phyloP scores from a whole-genome alignment of 805 yeast species.

The Yueomyces sp. region DNA sequence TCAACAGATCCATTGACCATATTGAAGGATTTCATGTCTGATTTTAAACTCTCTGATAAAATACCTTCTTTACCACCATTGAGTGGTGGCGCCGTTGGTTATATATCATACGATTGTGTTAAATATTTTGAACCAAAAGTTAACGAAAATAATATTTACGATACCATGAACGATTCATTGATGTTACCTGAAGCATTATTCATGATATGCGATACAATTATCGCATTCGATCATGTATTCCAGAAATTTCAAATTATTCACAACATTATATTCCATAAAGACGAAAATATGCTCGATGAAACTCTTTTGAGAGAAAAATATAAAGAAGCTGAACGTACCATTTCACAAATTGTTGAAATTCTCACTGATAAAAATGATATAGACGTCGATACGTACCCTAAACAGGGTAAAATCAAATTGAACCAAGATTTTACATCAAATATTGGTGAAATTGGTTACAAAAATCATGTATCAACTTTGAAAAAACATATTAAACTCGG shows the following conservation, averaged over 20 bases:
- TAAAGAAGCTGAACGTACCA: conserved; percentile 40
- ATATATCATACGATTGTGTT: conserved; percentile 91
- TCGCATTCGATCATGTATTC: conserved; percentile 89
- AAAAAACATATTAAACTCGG: conserved; percentile 79
- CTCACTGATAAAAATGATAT: conserved; percentile 34
- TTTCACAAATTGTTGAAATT: conserved; percentile 38
- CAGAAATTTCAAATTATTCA: conserved; percentile 85
- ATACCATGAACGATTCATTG: conserved; percentile 57
- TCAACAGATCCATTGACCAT: conserved; percentile 70
- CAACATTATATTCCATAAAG: conserved; percentile 36
- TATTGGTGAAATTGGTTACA: conserved; percentile 90
- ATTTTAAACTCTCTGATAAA: conserved; percentile 49
- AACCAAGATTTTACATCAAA: conserved; percentile 70
- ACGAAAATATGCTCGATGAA: conserved; percentile 17
- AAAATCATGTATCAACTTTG: conserved; percentile 58
- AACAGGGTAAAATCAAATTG: conserved; percentile 57
- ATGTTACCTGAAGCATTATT: conserved; percentile 82
- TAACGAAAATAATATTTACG: conserved; percentile 25
- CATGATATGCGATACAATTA: conserved; percentile 81
- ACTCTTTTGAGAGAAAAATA: conserved; percentile 31
- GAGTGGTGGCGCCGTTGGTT: conserved; percentile 96
- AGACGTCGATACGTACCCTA: conserved; percentile 37
- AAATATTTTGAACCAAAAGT: conserved; percentile 94
- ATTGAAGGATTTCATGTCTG: conserved; percentile 60
- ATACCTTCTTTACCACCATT: conserved; percentile 72